Base-by-base conservation (phyloP, 2,329 filamentous ascomycete species). In the Xylariales sp. region DNA sequence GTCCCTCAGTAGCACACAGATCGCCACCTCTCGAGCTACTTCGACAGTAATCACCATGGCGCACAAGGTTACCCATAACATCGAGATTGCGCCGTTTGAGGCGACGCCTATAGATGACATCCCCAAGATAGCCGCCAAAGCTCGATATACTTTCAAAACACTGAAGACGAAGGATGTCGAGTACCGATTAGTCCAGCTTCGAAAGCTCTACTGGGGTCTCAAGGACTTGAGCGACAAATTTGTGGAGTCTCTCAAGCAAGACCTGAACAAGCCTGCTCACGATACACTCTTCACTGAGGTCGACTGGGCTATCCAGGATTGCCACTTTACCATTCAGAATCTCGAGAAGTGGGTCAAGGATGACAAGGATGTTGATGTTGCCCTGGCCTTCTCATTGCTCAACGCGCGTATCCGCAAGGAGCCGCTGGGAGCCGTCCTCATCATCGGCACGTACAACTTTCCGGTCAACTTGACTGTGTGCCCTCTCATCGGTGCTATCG, bases 371-470 rank as follows among this genome's bases (percentile, higher is more conserved):
- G 65, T 66, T 31, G 83, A 88, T 58, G 83, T 94, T 14, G 71
- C 82, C 10, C 59, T 88, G 33, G 72, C 75, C 31, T 88, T 83
- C 65, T 74, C 74, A 51, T 59, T 84, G 31, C 75, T 95, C 67
- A 82, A 72, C 42, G 85, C 89, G 27, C 83, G 76, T 57, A 82
- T 94, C 60, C 75, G 82, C 50, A 94, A 95, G 68, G 91, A 97
- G 57, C 93, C 93, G 1, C 64, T 96, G 43, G 93, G 93, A 25
- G 71, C 81, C 29, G 80, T 88, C 9, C 71, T 97, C 53, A 80
- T 96, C 56, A 94, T 97, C 57, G 88, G 89, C 43, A 82, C 93
- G 31, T 97, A 88, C 78, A 98, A 98, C 71, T 95, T 90, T 63
- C 93, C 93, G 38, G 71, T 95, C 61, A 83, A 90, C 65, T 74